Percentiles rank a stretch among this genome's conserved stretches.
These are phyloP conservation scores for Maudiozyma bulderi DNA, from an alignment of 805 yeast species.

Conservation along the genomic window DNA sequence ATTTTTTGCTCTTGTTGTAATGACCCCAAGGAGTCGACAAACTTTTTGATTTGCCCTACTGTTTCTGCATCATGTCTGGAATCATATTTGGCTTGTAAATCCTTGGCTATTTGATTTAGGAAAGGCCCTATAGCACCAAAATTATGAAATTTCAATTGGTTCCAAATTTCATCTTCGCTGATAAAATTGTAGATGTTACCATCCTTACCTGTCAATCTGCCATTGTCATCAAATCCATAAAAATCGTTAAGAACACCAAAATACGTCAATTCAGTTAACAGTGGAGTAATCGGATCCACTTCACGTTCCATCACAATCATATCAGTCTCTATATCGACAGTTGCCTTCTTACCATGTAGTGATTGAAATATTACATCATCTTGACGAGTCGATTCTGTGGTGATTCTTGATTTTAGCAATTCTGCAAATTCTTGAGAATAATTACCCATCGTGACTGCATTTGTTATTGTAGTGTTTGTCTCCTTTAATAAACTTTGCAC, in stretches of 20 bases:
- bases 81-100: slow-evolving; percentile 60
- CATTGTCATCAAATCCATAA: slow-evolving; percentile 40
- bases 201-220: slow-evolving; percentile 20
- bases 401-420: slow-evolving; percentile 12
- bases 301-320: slow-evolving; percentile 71
- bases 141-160: slow-evolving; percentile 50
- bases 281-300: slow-evolving; percentile 60
- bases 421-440: slow-evolving; percentile 15
- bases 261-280: slow-evolving; percentile 71
- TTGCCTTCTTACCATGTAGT: slow-evolving; percentile 28
- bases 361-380: slow-evolving; percentile 20
- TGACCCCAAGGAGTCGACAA: slow-evolving; percentile 60
- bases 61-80: slow-evolving; percentile 46
- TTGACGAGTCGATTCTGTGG: slow-evolving; percentile 2
- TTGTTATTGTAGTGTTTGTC: slow-evolving; percentile 19
- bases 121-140: slow-evolving; percentile 72
- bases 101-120: slow-evolving; percentile 61
- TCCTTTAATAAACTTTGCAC: slow-evolving; percentile 14
- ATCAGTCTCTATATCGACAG: slow-evolving; percentile 49
- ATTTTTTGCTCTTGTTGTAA: slow-evolving; percentile 59
- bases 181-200: slow-evolving; percentile 11
- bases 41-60: slow-evolving; percentile 54
- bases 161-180: slow-evolving; percentile 27
- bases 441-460: slow-evolving; percentile 20
- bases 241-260: slow-evolving; percentile 74